Evolutionary conservation across 106 monocot genomes (phyloP).

Genomic region (Chionographis japonica): DNA sequence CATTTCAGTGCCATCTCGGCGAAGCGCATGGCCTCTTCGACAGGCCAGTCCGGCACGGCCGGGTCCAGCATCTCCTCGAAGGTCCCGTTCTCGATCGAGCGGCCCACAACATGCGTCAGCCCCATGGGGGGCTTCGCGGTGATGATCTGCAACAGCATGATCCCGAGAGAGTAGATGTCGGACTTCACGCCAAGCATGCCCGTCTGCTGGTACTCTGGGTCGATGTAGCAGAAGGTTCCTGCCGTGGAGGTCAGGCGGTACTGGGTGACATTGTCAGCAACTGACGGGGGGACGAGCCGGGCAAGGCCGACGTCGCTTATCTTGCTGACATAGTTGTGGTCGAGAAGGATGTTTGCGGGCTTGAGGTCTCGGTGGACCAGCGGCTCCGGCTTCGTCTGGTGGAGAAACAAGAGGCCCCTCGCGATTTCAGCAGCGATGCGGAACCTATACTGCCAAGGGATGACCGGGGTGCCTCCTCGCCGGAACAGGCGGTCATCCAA

Average conservation of each 20-base stretch:
- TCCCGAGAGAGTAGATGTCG: conserved; percentile 54
- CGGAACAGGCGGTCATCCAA: conserved; percentile 54
- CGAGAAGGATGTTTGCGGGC: conserved; percentile 55
- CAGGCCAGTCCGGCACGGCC: conserved; percentile 40
- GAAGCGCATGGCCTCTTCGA: conserved; percentile 20
- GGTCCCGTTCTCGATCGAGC: conserved; percentile 37
- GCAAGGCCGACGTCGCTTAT: conserved; percentile 54
- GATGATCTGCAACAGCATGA: conserved; percentile 55
- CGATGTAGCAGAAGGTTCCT: conserved; percentile 65
- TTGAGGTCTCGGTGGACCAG: conserved; percentile 61
- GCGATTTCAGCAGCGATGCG: conserved; percentile 51
- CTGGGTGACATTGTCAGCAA: conserved; percentile 50
- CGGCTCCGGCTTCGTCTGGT: conserved; percentile 60
- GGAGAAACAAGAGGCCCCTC: conserved; percentile 44
- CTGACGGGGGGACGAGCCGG: conserved; percentile 42
- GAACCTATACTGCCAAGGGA: conserved; percentile 50
- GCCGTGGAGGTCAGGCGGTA: conserved; percentile 53
- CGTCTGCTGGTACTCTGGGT: conserved; percentile 67
- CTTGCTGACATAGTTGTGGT: conserved; percentile 50
- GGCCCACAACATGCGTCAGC: conserved; percentile 27
- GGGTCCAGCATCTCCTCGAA: conserved; percentile 38
- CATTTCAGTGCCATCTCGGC: conserved; percentile 37
- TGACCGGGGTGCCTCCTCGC: conserved; percentile 25
- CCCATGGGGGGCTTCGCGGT: conserved; percentile 59
- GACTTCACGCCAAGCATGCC: conserved; percentile 70